These are phyloP conservation scores for Naganishia cerealis DNA, from an alignment of 1,284 basidiomycete species.

Conservation along the genomic window DNA sequence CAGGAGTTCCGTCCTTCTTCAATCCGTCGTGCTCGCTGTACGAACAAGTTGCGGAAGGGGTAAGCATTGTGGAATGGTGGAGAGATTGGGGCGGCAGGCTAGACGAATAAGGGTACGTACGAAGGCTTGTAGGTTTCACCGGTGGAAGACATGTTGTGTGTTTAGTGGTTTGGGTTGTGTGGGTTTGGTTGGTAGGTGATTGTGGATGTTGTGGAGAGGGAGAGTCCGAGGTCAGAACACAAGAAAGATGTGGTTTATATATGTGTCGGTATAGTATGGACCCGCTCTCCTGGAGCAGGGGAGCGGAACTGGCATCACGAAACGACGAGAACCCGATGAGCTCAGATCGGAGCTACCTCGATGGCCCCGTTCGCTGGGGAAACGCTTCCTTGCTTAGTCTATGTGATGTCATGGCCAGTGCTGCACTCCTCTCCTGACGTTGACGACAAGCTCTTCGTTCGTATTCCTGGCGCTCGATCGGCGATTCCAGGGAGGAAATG, in stretches of 20 bases:
- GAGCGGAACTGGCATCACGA: neutral
- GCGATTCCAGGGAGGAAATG: neutral
- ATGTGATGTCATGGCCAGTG: too few relatives aligned
- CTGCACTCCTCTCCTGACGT: too few relatives aligned
- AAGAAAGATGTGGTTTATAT: conserved; percentile 1
- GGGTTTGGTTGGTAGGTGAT: conserved; percentile 32
- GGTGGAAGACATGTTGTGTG: conserved; percentile 39
- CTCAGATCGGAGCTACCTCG: neutral
- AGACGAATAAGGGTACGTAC: conserved; percentile 38
- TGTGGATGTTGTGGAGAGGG: conserved; percentile 7
- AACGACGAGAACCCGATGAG: neutral
- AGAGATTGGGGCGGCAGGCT: neutral
- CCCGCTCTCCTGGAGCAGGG: neutral
- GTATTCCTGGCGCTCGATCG: neutral
- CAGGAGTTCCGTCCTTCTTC: conserved; percentile 49
- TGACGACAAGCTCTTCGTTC: too few relatives aligned
- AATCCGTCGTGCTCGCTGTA: conserved; percentile 35
- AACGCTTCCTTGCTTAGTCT: too few relatives aligned
- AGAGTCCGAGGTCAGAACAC: neutral
- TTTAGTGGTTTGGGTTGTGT: conserved; percentile 37
- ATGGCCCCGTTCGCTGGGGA: too few relatives aligned
- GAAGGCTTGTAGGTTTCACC: conserved; percentile 48
- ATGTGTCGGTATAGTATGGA: neutral
- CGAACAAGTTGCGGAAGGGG: neutral
- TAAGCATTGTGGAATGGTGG: conserved; percentile 2